These are phyloP conservation scores for Venturia asperata DNA, from an alignment of 2,329 filamentous ascomycete genomes.

Conservation along the genomic window DNA sequence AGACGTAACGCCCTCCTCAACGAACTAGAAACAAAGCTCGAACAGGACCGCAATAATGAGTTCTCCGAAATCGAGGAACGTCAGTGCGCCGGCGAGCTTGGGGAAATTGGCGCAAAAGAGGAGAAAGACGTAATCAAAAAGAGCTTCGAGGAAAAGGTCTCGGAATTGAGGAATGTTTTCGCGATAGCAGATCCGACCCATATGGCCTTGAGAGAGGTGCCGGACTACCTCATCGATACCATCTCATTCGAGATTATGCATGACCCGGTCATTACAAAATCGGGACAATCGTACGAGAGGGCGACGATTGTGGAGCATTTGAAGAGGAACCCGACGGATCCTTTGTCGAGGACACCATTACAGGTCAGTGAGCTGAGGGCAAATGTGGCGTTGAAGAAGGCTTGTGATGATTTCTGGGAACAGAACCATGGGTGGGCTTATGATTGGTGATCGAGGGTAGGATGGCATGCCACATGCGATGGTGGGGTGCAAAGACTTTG, in stretches of 20 bases:
- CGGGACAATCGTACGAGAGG: conserved; percentile 85
- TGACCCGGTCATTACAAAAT: conserved; percentile 66
- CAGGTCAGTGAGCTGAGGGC: conserved; percentile 63
- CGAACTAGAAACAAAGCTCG: conserved; percentile 46
- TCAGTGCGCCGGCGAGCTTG: conserved; percentile 33
- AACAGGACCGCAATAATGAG: conserved; percentile 30
- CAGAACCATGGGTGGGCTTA: conserved; percentile 80
- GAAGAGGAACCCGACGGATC: conserved; percentile 66
- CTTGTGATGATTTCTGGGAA: conserved; percentile 76
- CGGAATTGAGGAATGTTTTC: conserved; percentile 41
- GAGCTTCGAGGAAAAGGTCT: conserved; percentile 36
- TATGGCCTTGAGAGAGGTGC: conserved; percentile 48
- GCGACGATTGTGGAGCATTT: conserved; percentile 81
- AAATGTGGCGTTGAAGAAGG: conserved; percentile 73
- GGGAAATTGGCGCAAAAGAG: conserved; percentile 38
- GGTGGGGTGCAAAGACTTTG: neutral
- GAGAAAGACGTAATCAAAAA: conserved; percentile 42
- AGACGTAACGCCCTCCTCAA: conserved; percentile 52
- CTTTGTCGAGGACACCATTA: conserved; percentile 73
- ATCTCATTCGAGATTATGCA: conserved; percentile 69
- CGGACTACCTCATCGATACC: conserved; percentile 70
- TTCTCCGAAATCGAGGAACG: conserved; percentile 35
- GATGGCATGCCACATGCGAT: too few relatives aligned
- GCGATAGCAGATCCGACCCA: conserved; percentile 41
- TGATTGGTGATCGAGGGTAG: conserved; percentile 50